A percentile compares a stretch with the other conserved stretches of the same genome.
phyloP scores from a whole-genome alignment of 2,329 filamentous ascomycete species.

The Metarhizium humberi region DNA sequence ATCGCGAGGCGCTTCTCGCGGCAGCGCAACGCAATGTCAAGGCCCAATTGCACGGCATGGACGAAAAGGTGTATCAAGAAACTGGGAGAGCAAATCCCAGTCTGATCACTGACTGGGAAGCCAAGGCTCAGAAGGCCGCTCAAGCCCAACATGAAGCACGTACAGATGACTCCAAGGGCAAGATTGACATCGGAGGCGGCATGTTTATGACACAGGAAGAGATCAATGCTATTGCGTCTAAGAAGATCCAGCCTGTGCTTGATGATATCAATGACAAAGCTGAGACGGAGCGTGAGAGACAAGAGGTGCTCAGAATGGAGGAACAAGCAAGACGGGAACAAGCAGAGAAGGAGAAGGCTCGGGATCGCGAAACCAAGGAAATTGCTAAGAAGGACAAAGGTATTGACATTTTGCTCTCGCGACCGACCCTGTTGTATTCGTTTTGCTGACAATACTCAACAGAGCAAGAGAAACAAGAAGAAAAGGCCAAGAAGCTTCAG shows the following conservation, averaged over 20 bases:
- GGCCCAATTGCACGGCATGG: slow-evolving; percentile 67
- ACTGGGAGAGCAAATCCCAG: slow-evolving; percentile 65
- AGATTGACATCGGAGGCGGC: slow-evolving; percentile 67
- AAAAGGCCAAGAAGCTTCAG: slow-evolving; percentile 17
- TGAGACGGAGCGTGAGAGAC: slow-evolving; percentile 59
- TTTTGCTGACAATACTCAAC: slow-evolving; percentile 7
- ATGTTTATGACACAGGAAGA: slow-evolving; percentile 70
- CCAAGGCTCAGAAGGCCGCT: slow-evolving; percentile 62
- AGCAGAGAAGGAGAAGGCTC: slow-evolving; percentile 33
- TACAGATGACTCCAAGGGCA: slow-evolving; percentile 39
- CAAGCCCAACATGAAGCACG: slow-evolving; percentile 53
- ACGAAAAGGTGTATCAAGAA: slow-evolving; percentile 67
- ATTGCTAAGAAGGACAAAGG: slow-evolving; percentile 48
- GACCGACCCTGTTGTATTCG: neutral
- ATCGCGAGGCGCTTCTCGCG: slow-evolving; percentile 66
- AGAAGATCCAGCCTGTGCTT: slow-evolving; percentile 70
- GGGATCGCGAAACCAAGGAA: slow-evolving; percentile 44
- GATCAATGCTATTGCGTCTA: slow-evolving; percentile 69
- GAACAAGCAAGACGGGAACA: slow-evolving; percentile 48
- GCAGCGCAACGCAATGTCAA: slow-evolving; percentile 82
- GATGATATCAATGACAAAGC: slow-evolving; percentile 78
- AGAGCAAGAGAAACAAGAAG: slow-evolving; percentile 38
- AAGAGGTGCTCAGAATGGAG: slow-evolving; percentile 55
- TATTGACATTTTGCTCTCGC: slow-evolving; percentile 27
- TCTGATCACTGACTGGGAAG: slow-evolving; percentile 68